These are phyloP conservation scores for Vitellaria paradoxa DNA, from an alignment of 179 eudicot species.

Conservation along the genomic window DNA sequence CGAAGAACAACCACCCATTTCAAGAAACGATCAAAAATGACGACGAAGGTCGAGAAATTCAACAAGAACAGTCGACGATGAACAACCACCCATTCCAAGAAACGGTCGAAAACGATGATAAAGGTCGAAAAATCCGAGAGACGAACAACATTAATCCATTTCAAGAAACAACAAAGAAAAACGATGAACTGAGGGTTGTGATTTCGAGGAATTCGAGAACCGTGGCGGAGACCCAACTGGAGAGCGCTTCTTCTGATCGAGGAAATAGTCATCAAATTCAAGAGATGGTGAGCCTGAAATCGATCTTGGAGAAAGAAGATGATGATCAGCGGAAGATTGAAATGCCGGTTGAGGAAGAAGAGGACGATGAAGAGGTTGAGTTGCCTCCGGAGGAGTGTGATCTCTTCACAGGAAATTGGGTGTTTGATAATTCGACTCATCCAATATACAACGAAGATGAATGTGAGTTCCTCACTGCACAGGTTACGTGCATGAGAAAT, in stretches of 20 bases:
- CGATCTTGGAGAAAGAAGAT: constrained; percentile 7
- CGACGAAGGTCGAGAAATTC: constrained; percentile 28
- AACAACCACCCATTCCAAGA: constrained; percentile 33
- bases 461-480: constrained; percentile 77
- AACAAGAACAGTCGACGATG: constrained; percentile 16
- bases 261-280: not conserved
- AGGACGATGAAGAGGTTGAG: constrained; percentile 51
- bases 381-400: constrained; percentile 74
- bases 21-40: constrained; percentile 15
- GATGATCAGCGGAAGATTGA: constrained; percentile 15
- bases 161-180: constrained; percentile 19
- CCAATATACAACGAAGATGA: constrained; percentile 75
- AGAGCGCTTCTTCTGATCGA: not conserved
- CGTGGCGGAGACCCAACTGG: constrained; percentile 33
- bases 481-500: constrained; percentile 86
- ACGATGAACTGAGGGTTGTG: not conserved
- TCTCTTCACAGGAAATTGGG: constrained; percentile 83
- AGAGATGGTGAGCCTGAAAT: constrained; percentile 16
- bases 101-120: not conserved
- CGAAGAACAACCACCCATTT: constrained; percentile 23
- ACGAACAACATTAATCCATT: constrained; percentile 21
- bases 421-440: constrained; percentile 63
- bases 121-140: constrained; percentile 33
- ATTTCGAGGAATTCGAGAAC: constrained; percentile 32
- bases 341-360: constrained; percentile 31